Percentiles rank a stretch among this genome's conserved stretches.
These are phyloP conservation scores for Plantago rigida DNA, from an alignment of 305 asterid genomes.

Conservation along the genomic window DNA sequence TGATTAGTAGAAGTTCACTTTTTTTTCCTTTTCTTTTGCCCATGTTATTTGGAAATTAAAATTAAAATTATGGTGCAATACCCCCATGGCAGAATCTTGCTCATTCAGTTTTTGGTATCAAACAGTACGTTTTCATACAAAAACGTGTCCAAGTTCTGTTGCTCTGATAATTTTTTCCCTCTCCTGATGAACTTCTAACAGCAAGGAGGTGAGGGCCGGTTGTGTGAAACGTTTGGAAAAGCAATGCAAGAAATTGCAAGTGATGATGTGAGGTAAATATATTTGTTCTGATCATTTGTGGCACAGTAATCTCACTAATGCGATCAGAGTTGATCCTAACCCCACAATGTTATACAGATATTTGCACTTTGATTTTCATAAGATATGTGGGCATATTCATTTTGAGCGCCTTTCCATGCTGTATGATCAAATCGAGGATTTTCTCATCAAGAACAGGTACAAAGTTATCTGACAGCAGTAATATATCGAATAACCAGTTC, in stretches of 20 bases:
- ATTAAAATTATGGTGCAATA: no score
- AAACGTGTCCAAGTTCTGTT: slow-evolving; percentile 17
- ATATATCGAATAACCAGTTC: neutral
- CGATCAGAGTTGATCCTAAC: slow-evolving; percentile 25
- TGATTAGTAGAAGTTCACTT: no score
- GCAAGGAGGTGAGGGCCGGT: slow-evolving; percentile 94
- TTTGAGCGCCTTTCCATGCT: slow-evolving; percentile 92
- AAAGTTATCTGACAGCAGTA: slow-evolving; percentile 13
- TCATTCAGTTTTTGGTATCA: neutral
- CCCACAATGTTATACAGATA: slow-evolving; percentile 51
- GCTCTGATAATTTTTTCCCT: slow-evolving; percentile 18
- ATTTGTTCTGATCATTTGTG: slow-evolving; percentile 21
- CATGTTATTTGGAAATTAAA: no score
- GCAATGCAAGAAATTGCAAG: slow-evolving; percentile 63
- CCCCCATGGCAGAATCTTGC: no score
- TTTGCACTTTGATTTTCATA: slow-evolving; percentile 93
- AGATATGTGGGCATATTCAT: slow-evolving; percentile 90
- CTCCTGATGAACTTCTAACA: slow-evolving; percentile 35
- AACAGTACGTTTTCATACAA: neutral
- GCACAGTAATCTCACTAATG: slow-evolving; percentile 22
- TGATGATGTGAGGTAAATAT: slow-evolving; percentile 81
- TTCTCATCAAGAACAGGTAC: slow-evolving; percentile 91
- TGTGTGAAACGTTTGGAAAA: slow-evolving; percentile 62
- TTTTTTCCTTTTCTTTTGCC: no score
- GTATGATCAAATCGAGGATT: slow-evolving; percentile 88